A percentile compares a stretch with the other conserved stretches of the same genome.
These are phyloP conservation scores for Rhodotorula paludigena DNA, from an alignment of 768 basidiomycete species.

Conservation along the genomic window DNA sequence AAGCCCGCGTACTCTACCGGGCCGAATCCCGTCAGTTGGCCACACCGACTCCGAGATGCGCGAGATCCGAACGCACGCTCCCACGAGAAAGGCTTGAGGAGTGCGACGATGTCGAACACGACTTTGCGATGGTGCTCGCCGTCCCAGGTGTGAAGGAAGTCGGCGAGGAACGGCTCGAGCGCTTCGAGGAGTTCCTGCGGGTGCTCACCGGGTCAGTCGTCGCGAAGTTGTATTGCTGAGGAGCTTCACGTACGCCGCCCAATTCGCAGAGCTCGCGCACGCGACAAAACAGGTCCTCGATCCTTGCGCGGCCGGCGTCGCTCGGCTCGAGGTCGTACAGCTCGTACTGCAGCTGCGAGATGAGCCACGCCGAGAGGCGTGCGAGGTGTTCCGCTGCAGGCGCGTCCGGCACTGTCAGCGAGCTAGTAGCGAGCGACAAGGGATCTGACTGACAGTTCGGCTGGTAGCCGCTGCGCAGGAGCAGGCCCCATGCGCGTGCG, in stretches of 20 bases:
- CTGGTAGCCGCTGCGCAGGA: neutral
- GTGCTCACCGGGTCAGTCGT: neutral
- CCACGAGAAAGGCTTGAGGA: constrained; percentile 1
- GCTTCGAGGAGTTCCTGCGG: constrained; percentile 16
- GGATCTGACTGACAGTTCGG: neutral
- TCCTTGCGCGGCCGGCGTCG: neutral
- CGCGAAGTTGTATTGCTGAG: neutral
- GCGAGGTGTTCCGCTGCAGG: neutral
- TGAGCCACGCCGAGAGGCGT: constrained; percentile 1
- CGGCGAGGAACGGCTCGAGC: constrained; percentile 4
- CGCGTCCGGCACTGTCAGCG: too few relatives aligned
- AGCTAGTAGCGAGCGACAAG: neutral
- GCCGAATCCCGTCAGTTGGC: neutral
- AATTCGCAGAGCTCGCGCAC: constrained; percentile 11
- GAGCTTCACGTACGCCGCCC: constrained; percentile 10
- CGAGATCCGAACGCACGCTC: neutral
- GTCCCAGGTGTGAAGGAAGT: constrained; percentile 7
- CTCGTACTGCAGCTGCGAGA: neutral
- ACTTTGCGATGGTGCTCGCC: neutral
- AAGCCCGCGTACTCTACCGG: neutral
- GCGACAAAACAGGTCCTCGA: constrained; percentile 1
- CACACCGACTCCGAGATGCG: neutral
- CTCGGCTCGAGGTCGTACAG: neutral
- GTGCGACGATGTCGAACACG: constrained; percentile 14
- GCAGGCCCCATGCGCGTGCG: neutral